Percentiles rank a stretch among this genome's conserved stretches.
phyloP scores from a whole-genome alignment of 2,329 filamentous ascomycete genomes.

The Beauveria australis region DNA sequence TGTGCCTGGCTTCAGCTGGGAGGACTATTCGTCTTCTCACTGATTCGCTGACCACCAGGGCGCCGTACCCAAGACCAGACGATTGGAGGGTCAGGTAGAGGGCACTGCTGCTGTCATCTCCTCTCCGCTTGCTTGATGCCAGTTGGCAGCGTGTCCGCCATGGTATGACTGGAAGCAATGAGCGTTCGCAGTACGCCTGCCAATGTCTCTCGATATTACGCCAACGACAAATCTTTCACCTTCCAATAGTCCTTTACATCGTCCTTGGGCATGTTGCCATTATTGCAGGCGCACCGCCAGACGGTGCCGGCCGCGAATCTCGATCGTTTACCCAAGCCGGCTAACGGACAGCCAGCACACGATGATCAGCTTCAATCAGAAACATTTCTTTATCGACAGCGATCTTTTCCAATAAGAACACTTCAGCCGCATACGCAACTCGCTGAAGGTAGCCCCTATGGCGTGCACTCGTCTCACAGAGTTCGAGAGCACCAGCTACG shows the following conservation, averaged over 20 bases:
- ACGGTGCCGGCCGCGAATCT: constrained; percentile 38
- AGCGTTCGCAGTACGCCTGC: constrained; percentile 10
- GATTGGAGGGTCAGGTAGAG: not conserved
- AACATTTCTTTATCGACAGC: constrained; percentile 19
- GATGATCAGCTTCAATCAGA: constrained; percentile 22
- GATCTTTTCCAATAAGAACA: constrained; percentile 14
- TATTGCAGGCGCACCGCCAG: constrained; percentile 43
- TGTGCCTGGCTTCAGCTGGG: not conserved
- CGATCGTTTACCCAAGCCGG: constrained; percentile 21
- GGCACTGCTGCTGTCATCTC: not conserved
- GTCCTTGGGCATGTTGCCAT: constrained; percentile 37
- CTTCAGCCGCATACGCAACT: constrained; percentile 3
- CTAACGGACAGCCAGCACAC: not conserved
- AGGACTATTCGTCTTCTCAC: not conserved
- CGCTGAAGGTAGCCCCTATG: not conserved
- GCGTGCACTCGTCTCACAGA: constrained; percentile 20
- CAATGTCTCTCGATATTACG: constrained; percentile 11
- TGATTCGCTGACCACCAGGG: not conserved
- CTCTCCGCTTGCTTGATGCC: not conserved
- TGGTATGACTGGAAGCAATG: constrained; percentile 10
- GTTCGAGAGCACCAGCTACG: constrained; percentile 67
- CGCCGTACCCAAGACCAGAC: not conserved
- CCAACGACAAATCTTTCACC: not conserved
- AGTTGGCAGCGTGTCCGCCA: constrained; percentile 8
- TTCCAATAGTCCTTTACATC: constrained; percentile 15